Conservation (phyloP, 257 asterid species). For the Penstemon newberryi region DNA sequence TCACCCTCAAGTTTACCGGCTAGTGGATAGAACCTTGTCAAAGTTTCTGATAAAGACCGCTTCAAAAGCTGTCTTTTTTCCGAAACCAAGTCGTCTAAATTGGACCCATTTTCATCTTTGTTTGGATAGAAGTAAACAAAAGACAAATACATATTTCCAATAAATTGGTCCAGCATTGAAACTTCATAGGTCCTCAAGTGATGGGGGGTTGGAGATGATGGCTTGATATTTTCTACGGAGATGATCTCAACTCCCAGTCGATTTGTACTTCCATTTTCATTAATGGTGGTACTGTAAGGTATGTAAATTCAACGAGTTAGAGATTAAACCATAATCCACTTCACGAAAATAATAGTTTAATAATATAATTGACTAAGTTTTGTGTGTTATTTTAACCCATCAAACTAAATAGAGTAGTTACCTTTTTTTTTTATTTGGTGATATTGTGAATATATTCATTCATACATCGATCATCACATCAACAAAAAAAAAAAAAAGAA, state of each 20-base stretch:
- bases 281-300: too few species aligned
- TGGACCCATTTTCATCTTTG: background rate
- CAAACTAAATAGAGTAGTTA: too few species aligned
- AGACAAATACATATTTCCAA: background rate
- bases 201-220: background rate
- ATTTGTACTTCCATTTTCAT: background rate
- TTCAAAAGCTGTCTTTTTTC: background rate
- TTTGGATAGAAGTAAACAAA: background rate
- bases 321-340: too few species aligned
- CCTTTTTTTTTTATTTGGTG: too few species aligned
- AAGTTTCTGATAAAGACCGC: constrained; percentile 8
- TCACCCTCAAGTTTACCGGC: background rate
- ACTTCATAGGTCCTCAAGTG: background rate
- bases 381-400: too few species aligned
- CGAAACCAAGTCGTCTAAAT: too few species aligned
- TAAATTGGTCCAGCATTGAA: background rate
- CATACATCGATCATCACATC: too few species aligned
- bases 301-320: too few species aligned
- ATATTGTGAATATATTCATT: too few species aligned
- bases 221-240: background rate
- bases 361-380: too few species aligned
- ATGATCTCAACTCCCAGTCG: background rate
- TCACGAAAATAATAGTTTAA: too few species aligned
- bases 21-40: background rate
- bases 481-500: too few species aligned